A percentile compares a stretch with the other conserved stretches of the same genome.
Conservation (phyloP, 2,329 filamentous ascomycete species). For the Leptographium radiaticola region DNA sequence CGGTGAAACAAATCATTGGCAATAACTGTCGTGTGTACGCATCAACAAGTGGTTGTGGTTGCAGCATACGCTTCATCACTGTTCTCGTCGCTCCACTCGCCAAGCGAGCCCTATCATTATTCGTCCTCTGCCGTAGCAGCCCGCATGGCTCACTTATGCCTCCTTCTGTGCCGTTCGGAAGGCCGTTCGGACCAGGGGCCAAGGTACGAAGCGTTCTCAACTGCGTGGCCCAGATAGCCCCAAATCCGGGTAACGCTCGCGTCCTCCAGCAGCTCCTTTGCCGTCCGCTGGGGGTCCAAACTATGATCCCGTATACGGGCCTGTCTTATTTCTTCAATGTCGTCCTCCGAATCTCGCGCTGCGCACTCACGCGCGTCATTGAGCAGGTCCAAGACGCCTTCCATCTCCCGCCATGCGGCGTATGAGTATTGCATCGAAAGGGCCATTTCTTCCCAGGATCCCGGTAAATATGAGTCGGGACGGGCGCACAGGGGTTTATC, state of each 20-base stretch:
- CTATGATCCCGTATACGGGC: background rate
- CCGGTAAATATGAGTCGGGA: background rate
- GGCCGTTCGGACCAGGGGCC: conserved; percentile 8
- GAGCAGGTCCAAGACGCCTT: conserved; percentile 13
- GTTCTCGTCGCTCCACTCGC: background rate
- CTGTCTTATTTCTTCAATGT: background rate
- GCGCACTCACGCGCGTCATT: conserved; percentile 9
- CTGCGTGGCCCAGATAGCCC: conserved; percentile 11
- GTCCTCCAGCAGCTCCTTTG: conserved; percentile 4
- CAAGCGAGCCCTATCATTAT: background rate
- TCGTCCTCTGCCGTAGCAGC: background rate
- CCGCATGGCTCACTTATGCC: background rate
- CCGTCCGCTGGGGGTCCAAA: background rate
- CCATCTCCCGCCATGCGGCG: conserved; percentile 12
- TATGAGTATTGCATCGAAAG: conserved; percentile 13
- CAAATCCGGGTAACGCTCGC: conserved; percentile 9
- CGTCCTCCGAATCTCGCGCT: background rate
- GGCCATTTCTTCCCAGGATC: conserved; percentile 9
- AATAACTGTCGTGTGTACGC: too few relatives aligned
- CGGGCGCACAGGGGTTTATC: background rate
- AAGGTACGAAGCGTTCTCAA: conserved; percentile 12
- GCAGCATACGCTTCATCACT: too few relatives aligned
- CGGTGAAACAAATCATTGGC: too few relatives aligned
- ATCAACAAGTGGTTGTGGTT: too few relatives aligned
- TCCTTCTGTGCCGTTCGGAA: background rate